Evolutionary conservation across 495 filamentous ascomycete species (phyloP), one percentile per base, ranked within the genome.

Genomic region (Xeromyces bisporus): DNA sequence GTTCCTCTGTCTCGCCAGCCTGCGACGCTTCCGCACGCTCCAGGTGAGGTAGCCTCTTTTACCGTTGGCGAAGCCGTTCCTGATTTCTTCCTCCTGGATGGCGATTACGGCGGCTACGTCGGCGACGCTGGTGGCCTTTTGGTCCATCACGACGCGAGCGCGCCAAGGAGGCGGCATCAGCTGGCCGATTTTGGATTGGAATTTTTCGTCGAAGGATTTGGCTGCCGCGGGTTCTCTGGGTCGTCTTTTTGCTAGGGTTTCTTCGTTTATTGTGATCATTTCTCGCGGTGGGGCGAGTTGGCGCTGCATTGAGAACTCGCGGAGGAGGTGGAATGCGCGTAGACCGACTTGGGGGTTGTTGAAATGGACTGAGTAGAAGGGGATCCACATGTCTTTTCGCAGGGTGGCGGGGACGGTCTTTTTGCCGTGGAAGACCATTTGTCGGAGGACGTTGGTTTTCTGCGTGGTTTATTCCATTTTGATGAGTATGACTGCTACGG

Each of bases 311-410:
- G 60, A 48, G 56, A 85, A 80, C 56, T 97, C 89, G 40, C 80
- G 80, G 31, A 94, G 72, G 39, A 76, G 73, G 30, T 74, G 71
- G 56, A 66, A 93, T 18, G 83, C 78, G 40, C 68, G 63, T 26
- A 78, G 70, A 9, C 89, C 89, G 39, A 82, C 55, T 23, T 61
- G 43, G 24, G 62, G 51, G 18, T 63, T 52, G 15, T 73, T 67
- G 52, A 96, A 83, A 42, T 71, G 57, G 24, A 93, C 71, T 24
- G 75, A 66, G 35, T 72, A 81, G 45, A 89, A 66, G 0, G 81
- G 80, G n/a, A 54, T 55, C 89, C 89, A 97, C 53, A 86, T 70
- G 51, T 97, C 89, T 58, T 83, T 85, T 37, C 89, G 83, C 26
- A 96, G 55, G 29, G 67, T 61, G 32, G 71, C 49, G 3, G 85